Conservation (phyloP, 371 early-diverging fungal species). For the Aphelidium insulamus region DNA sequence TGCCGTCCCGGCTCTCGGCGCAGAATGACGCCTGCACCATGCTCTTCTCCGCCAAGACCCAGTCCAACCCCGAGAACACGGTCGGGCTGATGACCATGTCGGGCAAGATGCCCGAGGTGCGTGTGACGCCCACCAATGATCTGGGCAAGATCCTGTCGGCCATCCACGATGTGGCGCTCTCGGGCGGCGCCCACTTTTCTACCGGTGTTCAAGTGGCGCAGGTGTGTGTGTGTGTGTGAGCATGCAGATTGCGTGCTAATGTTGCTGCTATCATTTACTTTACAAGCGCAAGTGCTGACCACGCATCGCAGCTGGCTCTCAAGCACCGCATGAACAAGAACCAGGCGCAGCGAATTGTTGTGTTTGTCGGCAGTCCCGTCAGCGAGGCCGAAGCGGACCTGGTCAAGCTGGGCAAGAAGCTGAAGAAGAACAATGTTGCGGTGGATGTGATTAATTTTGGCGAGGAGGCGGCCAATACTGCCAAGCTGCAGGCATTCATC, state of each 20-base stretch:
- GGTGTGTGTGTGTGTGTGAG: no score
- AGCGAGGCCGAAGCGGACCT: conserved; percentile 51
- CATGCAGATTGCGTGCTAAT: neutral
- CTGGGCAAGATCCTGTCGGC: conserved; percentile 73
- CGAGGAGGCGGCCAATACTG: conserved; percentile 69
- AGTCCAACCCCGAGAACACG: conserved; percentile 83
- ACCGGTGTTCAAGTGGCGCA: conserved; percentile 89
- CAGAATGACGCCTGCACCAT: conserved; percentile 86
- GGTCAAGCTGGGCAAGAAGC: conserved; percentile 74
- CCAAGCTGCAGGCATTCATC: conserved; percentile 76
- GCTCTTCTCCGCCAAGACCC: conserved; percentile 75
- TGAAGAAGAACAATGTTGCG: conserved; percentile 91
- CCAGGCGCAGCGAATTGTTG: conserved; percentile 78
- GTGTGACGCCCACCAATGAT: conserved; percentile 74
- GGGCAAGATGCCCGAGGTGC: conserved; percentile 86
- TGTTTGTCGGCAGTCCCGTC: conserved; percentile 82
- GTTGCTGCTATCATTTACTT: neutral
- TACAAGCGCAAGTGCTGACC: no score
- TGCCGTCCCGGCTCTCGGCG: conserved; percentile 79
- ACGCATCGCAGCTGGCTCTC: conserved; percentile 71
- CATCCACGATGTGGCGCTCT: conserved; percentile 49
- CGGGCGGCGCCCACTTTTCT: conserved; percentile 47
- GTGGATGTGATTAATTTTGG: conserved; percentile 95
- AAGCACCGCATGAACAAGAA: conserved; percentile 94
- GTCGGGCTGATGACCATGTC: conserved; percentile 93